Evolutionary conservation across 805 yeast species (phyloP).

Genomic region (Blastobotrys mokoenaii): DNA sequence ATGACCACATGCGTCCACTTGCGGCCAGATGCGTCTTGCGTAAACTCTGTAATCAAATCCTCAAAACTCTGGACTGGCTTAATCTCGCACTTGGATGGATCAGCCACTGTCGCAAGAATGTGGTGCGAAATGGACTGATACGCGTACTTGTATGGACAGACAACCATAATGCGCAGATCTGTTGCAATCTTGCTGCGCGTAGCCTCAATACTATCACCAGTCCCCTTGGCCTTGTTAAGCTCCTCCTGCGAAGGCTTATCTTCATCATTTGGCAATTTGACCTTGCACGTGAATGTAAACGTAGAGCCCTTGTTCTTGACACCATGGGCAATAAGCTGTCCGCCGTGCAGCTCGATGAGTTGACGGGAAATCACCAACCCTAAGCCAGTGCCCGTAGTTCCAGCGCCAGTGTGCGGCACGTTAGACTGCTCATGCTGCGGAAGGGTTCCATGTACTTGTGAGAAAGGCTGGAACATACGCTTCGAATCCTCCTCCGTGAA

Average conservation of each 20-base stretch:
- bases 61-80: constrained; percentile 7
- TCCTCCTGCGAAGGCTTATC: constrained; percentile 19
- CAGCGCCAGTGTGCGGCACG: neutral
- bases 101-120: constrained; percentile 19
- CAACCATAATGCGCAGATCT: constrained; percentile 16
- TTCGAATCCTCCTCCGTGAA: constrained; percentile 24
- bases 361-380: constrained; percentile 30
- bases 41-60: constrained; percentile 1
- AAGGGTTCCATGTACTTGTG: constrained; percentile 22
- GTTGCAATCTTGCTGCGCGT: constrained; percentile 4
- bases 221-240: constrained; percentile 7
- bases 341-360: constrained; percentile 28
- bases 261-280: constrained; percentile 21
- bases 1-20: constrained; percentile 25
- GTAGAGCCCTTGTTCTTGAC: constrained; percentile 25
- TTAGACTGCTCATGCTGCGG: constrained; percentile 1
- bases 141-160: constrained; percentile 24
- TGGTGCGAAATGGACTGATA: constrained; percentile 24
- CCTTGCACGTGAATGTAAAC: constrained; percentile 23
- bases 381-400: constrained; percentile 25
- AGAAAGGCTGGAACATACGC: constrained; percentile 29
- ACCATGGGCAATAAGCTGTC: constrained; percentile 24
- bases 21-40: neutral
- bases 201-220: constrained; percentile 1
- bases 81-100: constrained; percentile 16